Conservation (phyloP, 1,284 basidiomycete genomes). For the Sporisorium graminicola region DNA sequence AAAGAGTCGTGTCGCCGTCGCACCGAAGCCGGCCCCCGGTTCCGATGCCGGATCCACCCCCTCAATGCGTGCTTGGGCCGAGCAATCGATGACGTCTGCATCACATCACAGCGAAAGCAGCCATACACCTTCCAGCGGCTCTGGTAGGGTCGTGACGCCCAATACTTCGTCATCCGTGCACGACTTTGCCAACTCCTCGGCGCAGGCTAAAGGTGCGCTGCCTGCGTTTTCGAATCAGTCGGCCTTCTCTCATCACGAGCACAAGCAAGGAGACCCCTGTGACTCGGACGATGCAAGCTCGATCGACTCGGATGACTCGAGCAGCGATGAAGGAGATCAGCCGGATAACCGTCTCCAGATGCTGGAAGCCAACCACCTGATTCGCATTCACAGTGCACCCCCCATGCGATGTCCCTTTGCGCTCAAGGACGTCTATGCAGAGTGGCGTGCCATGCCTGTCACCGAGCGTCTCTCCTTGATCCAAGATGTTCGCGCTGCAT, state of each 20-base stretch:
- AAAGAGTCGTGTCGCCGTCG: constrained; percentile 10
- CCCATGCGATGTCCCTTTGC: constrained; percentile 37
- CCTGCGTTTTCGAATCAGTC: neutral
- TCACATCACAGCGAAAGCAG: constrained; percentile 26
- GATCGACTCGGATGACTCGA: constrained; percentile 18
- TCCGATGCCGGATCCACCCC: neutral
- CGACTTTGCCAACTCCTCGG: constrained; percentile 2
- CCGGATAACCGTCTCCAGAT: constrained; percentile 22
- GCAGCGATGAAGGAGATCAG: constrained; percentile 4
- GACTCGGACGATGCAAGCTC: constrained; percentile 16
- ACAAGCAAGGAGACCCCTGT: neutral
- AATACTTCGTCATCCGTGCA: constrained; percentile 31
- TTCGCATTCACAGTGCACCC: constrained; percentile 32
- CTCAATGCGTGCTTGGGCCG: constrained; percentile 15
- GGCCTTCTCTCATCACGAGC: neutral
- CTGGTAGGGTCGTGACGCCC: constrained; percentile 25
- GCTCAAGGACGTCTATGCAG: constrained; percentile 42
- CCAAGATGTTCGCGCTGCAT: constrained; percentile 22
- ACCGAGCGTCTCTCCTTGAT: constrained; percentile 15
- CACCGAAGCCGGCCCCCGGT: neutral
- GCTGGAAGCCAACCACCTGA: constrained; percentile 24
- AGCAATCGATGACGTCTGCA: constrained; percentile 15
- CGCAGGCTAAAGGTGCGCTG: neutral
- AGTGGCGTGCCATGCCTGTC: constrained; percentile 28
- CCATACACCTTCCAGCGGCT: constrained; percentile 22